A percentile compares a stretch with the other conserved stretches of the same genome.
Conservation (phyloP, 1,139 yeast genomes). For the Kodamaea alishanica region DNA sequence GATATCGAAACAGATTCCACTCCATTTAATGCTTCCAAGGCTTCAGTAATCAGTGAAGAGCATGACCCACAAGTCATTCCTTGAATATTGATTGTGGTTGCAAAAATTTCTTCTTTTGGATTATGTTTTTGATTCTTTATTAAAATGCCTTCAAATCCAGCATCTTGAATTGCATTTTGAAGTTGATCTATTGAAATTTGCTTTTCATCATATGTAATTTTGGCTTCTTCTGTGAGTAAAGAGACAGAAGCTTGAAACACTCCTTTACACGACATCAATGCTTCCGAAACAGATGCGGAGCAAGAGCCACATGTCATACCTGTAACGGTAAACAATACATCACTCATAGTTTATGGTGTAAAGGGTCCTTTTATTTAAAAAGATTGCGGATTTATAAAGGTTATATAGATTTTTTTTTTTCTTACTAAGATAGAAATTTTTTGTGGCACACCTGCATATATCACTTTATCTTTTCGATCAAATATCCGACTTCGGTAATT, state of each 20-base stretch:
- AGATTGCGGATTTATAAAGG: too few relatives aligned
- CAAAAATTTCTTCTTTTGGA: not conserved
- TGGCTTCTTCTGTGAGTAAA: slow-evolving; percentile 36
- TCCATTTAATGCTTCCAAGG: slow-evolving; percentile 47
- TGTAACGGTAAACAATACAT: slow-evolving; percentile 4
- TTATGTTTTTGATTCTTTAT: not conserved
- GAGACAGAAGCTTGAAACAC: slow-evolving; percentile 34
- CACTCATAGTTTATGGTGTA: slow-evolving; percentile 2
- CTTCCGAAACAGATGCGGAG: slow-evolving; percentile 34
- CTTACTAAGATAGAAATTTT: too few relatives aligned
- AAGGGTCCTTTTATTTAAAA: too few relatives aligned
- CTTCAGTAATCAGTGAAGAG: slow-evolving; percentile 57
- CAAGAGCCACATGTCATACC: slow-evolving; percentile 47
- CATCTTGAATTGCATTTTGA: slow-evolving; percentile 28
- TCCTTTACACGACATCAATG: slow-evolving; percentile 22
- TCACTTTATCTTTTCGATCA: slow-evolving; percentile 1
- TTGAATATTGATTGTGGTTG: slow-evolving; percentile 20
- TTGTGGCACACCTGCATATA: too few relatives aligned
- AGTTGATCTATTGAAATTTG: slow-evolving; percentile 14
- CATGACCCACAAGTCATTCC: slow-evolving; percentile 95
- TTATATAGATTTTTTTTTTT: too few relatives aligned
- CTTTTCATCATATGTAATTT: slow-evolving; percentile 21
- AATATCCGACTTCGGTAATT: too few relatives aligned
- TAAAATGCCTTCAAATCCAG: slow-evolving; percentile 37
- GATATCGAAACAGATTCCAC: slow-evolving; percentile 58